phyloP scores from a whole-genome alignment of 2,329 filamentous ascomycete genomes.

The Rhynchosporium graminicola region DNA sequence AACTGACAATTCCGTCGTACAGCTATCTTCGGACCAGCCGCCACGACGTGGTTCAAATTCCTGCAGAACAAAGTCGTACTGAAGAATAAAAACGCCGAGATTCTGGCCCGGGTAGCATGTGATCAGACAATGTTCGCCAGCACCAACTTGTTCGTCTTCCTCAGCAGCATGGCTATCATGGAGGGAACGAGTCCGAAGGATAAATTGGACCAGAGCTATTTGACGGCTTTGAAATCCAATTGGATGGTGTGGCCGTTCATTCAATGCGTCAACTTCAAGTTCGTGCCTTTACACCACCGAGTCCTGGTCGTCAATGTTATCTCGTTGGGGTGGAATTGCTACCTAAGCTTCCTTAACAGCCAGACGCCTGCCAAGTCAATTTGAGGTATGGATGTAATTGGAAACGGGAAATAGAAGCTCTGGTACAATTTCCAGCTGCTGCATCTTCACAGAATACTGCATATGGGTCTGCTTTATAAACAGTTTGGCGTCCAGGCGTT shows the following conservation, averaged over 20 bases:
- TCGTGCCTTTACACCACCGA: conserved; percentile 67
- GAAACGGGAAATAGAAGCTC: neutral
- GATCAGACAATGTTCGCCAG: conserved; percentile 70
- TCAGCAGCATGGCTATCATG: conserved; percentile 67
- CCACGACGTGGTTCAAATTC: conserved; percentile 70
- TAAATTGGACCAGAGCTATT: conserved; percentile 62
- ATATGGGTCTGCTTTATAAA: conserved; percentile 14
- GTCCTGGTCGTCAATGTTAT: conserved; percentile 73
- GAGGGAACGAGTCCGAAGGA: conserved; percentile 60
- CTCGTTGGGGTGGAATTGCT: conserved; percentile 56
- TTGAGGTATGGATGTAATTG: neutral
- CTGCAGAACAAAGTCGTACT: conserved; percentile 63
- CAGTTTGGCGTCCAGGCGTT: conserved; percentile 19
- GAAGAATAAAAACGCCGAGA: conserved; percentile 57
- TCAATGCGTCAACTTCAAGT: conserved; percentile 69
- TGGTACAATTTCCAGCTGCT: neutral
- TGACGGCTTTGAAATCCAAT: conserved; percentile 64
- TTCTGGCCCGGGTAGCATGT: conserved; percentile 60
- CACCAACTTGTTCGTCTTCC: conserved; percentile 63
- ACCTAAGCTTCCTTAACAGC: conserved; percentile 40
- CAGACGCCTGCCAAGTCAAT: conserved; percentile 8
- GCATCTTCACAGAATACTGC: neutral
- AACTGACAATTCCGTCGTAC: conserved; percentile 17
- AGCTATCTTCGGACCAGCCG: conserved; percentile 70
- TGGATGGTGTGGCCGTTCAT: conserved; percentile 71